Evolutionary conservation across 2,329 filamentous ascomycete genomes (phyloP), one percentile per base, ranked within the genome.

Genomic region (Ophiostoma sp.): DNA sequence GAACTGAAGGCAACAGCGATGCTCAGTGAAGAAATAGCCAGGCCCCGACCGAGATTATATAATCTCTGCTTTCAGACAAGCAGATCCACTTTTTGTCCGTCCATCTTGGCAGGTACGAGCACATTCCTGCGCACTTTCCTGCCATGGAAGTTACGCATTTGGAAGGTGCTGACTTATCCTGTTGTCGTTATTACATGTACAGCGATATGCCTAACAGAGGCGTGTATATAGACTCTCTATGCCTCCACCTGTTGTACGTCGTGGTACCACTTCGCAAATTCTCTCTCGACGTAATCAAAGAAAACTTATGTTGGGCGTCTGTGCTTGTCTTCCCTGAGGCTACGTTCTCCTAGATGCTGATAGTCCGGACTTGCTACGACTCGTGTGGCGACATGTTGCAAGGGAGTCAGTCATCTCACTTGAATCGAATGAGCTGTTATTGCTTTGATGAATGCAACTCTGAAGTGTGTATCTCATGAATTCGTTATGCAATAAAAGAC

Each of bases 101-200:
- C 27, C 27, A 27, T 27, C 27, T 27, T 27, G 27, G 27, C 27
- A 27, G 27, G 47, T 49, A 49, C 27, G 47, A 6, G 47, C 47
- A 55, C 49, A 55, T 55, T 55, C 49, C 49, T 11, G 49, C 27
- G 7, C 11, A 4, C 47, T n/a, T 49, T 49, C 47, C 12, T 47
- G 11, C 16, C 8, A n/a, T 14, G 47, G 27, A 36, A 55, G 27
- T 3, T 7, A 55, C 49, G 49, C 49, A 55, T 55, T 55, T 18
- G 49, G 49, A 55, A 55, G 49, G 49, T 36, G 49, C 49, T 55
- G 49, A 55, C 49, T 55, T 55, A 12, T 52, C 6, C 47, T 18
- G 5, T 1, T n/a, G 27, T 27, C 49, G 7, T 9, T 55, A 18
- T 55, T n/a, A 55, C 49, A 55, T 55, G 49, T 27, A 55, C 18